Evolutionary conservation across 75 land plant species (phyloP).

Genomic region (Ceratopteris richardii): DNA sequence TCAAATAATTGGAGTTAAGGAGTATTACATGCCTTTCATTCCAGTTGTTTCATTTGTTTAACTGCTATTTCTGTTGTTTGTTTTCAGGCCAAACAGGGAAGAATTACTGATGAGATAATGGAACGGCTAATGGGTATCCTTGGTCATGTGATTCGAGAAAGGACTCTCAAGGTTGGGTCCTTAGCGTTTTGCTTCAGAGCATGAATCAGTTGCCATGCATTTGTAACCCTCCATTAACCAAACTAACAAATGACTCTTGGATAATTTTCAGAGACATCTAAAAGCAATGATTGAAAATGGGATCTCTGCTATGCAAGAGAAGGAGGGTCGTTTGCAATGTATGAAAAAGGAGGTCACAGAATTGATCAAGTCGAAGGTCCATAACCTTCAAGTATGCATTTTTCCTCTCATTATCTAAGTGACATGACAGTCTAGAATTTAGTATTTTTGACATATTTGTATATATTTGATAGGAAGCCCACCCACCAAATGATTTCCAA

Average conservation of each 20-base stretch:
- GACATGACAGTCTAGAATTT: background rate
- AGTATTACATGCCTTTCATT: background rate
- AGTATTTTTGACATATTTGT: background rate
- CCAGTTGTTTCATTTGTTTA: background rate
- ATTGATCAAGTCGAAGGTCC: constrained; percentile 24
- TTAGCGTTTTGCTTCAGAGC: background rate
- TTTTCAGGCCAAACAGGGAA: constrained; percentile 69
- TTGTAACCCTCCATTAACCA: background rate
- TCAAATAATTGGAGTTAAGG: background rate
- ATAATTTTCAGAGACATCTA: constrained; percentile 29
- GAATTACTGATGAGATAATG: constrained; percentile 63
- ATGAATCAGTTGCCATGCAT: background rate
- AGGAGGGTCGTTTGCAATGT: constrained; percentile 24
- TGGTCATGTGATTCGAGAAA: constrained; percentile 76
- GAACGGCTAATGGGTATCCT: constrained; percentile 76
- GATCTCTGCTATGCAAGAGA: constrained; percentile 33
- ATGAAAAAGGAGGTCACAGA: constrained; percentile 39
- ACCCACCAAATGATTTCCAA: constrained; percentile 26
- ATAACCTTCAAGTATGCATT: constrained; percentile 25
- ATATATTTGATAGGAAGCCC: constrained; percentile 10
- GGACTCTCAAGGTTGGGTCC: constrained; percentile 65
- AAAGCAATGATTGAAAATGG: constrained; percentile 44
- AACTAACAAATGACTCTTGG: background rate
- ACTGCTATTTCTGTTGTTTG: background rate
- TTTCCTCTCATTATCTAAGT: background rate